Conservation (phyloP, 2,329 filamentous ascomycete species). For the Ophiostoma sp. region DNA sequence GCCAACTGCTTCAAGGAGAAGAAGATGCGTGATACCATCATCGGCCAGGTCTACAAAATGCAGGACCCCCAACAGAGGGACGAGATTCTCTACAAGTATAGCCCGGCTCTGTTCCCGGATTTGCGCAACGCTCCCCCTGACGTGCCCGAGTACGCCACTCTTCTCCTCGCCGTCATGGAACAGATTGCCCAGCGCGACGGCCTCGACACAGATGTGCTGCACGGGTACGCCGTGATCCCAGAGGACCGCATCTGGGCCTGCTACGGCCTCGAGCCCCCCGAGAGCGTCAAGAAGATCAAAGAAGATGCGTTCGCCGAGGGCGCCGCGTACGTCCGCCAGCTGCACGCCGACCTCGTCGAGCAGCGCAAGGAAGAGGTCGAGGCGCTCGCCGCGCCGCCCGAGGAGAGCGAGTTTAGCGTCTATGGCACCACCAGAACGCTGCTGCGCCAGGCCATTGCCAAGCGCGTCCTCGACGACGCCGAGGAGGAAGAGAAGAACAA, state of each 20-base stretch:
- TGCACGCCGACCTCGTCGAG: neutral
- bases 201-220: neutral
- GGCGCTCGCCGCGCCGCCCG: neutral
- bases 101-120: constrained; percentile 18
- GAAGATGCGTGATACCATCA: neutral
- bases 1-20: constrained; percentile 3
- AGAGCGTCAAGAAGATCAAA: neutral
- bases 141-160: neutral
- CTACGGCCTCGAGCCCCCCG: neutral
- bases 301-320: neutral
- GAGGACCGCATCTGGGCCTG: neutral
- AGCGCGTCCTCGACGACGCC: neutral
- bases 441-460: constrained; percentile 5
- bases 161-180: neutral
- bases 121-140: constrained; percentile 14
- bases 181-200: neutral
- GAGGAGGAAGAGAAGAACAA: neutral
- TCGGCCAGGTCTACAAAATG: neutral
- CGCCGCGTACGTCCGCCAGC: neutral
- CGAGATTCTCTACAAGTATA: neutral
- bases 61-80: neutral
- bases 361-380: neutral
- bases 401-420: neutral
- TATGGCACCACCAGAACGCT: neutral
- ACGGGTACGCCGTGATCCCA: neutral